phyloP scores from a whole-genome alignment of 2,329 filamentous ascomycete genomes.

The Beauveria sp. region DNA sequence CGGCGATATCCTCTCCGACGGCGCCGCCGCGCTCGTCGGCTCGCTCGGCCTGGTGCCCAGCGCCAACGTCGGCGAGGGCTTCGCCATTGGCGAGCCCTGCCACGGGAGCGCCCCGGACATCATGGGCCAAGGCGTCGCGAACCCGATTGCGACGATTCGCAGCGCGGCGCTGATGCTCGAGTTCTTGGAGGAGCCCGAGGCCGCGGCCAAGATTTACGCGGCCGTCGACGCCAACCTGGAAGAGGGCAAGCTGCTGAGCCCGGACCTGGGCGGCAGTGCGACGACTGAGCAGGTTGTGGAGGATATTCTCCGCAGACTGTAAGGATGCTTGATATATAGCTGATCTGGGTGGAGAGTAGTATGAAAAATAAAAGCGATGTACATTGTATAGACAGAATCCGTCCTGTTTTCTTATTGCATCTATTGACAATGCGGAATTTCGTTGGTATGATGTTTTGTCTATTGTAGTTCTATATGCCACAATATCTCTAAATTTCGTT shows the following conservation, averaged over 20 bases:
- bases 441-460: not conserved
- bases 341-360: not conserved
- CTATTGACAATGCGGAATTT: conserved; percentile 41
- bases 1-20: conserved; percentile 93
- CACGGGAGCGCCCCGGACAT: conserved; percentile 96
- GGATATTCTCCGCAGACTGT: conserved; percentile 67
- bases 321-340: not conserved
- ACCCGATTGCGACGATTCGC: conserved; percentile 90
- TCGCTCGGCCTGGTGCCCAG: conserved; percentile 86
- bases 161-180: conserved; percentile 93
- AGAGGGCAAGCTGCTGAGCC: conserved; percentile 74
- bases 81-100: conserved; percentile 96
- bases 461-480: conserved; percentile 7
- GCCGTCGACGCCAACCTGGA: conserved; percentile 87
- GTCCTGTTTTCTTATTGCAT: no score
- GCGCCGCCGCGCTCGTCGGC: conserved; percentile 87
- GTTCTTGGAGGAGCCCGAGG: conserved; percentile 80
- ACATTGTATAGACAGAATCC: not conserved
- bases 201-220: conserved; percentile 81
- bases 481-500: not conserved
- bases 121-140: conserved; percentile 79
- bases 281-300: conserved; percentile 79
- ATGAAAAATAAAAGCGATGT: not conserved
- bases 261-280: conserved; percentile 83
- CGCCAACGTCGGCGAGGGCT: conserved; percentile 89